Percentiles rank a stretch among this genome's conserved stretches.
Evolutionary conservation across 2,329 filamentous ascomycete genomes (phyloP).

Genomic region (Epichloe bromicola): DNA sequence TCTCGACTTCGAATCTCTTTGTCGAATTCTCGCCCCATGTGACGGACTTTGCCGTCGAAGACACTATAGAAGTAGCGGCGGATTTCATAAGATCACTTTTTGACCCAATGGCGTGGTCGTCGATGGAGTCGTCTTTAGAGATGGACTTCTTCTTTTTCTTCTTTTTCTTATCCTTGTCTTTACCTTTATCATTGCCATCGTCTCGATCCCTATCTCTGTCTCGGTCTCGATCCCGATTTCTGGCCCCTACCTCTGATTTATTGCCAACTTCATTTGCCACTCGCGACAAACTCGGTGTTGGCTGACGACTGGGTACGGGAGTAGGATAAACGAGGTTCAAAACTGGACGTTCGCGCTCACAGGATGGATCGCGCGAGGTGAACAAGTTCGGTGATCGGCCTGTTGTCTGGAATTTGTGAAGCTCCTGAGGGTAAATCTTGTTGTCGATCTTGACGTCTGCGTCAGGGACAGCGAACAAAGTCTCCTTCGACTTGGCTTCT

Average conservation of each 20-base stretch:
- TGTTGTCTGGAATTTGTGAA: constrained; percentile 23
- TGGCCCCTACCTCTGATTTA: not conserved
- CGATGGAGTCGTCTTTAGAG: constrained; percentile 12
- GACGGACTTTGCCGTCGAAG: constrained; percentile 40
- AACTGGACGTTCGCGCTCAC: constrained; percentile 42
- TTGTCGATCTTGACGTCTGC: constrained; percentile 53
- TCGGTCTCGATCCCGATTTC: not conserved
- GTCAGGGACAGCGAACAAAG: constrained; percentile 43
- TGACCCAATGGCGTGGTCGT: constrained; percentile 26
- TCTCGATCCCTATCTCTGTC: not conserved
- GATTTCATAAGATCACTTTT: constrained; percentile 28
- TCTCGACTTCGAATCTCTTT: constrained; percentile 50
- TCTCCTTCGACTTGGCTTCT: constrained; percentile 25
- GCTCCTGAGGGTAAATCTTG: constrained; percentile 39
- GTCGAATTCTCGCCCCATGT: constrained; percentile 54
- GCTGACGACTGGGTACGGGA: constrained; percentile 28
- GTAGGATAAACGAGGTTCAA: constrained; percentile 50
- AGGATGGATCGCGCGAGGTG: constrained; percentile 37
- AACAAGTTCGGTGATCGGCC: constrained; percentile 21
- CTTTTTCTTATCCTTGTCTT: constrained; percentile 9
- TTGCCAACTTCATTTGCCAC: not conserved
- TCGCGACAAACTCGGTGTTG: constrained; percentile 28
- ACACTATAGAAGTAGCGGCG: constrained; percentile 1
- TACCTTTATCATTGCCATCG: constrained; percentile 6
- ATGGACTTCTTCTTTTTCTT: constrained; percentile 9